A percentile compares a stretch with the other conserved stretches of the same genome.
These are phyloP conservation scores for Beta vulgaris DNA, from an alignment of 148 eudicot species.

Conservation along the genomic window DNA sequence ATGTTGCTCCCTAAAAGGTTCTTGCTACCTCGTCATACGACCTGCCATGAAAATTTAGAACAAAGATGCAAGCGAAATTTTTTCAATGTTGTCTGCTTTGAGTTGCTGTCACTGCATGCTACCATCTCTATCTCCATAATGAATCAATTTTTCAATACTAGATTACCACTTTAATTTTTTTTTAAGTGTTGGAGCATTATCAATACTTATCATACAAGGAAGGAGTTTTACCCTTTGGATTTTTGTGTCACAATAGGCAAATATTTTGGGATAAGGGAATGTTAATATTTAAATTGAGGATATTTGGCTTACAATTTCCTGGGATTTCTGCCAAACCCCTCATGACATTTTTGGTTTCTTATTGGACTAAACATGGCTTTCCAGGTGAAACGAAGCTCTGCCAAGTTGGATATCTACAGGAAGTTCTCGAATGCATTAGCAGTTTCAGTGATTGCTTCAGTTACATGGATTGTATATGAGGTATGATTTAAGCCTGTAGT, in stretches of 20 bases:
- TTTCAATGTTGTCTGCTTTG: background rate
- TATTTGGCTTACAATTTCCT: background rate
- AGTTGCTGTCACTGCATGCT: conserved; percentile 1
- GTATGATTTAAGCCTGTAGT: conserved; percentile 34
- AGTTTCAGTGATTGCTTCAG: conserved; percentile 74
- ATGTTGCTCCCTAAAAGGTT: background rate
- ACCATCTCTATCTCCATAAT: no score
- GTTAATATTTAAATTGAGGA: background rate
- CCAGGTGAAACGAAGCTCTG: conserved; percentile 86
- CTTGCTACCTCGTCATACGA: background rate
- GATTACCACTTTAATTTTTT: no score
- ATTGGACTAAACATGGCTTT: conserved; percentile 10
- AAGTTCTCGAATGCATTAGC: conserved; percentile 92
- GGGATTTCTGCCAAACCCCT: background rate
- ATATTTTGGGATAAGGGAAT: background rate
- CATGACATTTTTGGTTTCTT: conserved; percentile 7
- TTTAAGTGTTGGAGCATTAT: no score
- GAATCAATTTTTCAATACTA: no score
- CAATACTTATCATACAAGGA: no score
- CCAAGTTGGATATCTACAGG: conserved; percentile 86
- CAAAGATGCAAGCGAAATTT: background rate
- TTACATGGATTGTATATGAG: conserved; percentile 93
- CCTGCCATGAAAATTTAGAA: background rate
- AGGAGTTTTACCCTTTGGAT: no score
- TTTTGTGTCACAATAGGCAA: background rate